Conservation (phyloP, 1,284 basidiomycete species). For the Agroathelia rolfsii region DNA sequence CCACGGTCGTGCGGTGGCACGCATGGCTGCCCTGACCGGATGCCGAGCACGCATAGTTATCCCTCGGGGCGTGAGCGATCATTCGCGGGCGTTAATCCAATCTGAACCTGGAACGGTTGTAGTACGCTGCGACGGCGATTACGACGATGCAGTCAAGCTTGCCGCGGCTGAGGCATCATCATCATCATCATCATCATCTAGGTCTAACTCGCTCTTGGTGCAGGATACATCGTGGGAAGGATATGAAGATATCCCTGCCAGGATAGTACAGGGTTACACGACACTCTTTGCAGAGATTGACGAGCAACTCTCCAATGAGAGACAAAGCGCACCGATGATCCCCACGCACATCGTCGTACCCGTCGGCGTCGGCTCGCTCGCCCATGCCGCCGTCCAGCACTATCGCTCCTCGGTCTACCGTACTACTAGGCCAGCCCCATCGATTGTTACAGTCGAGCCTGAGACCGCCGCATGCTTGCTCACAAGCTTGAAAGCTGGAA, state of each 20-base stretch:
- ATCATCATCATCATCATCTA: too few species aligned
- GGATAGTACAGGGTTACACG: conserved; percentile 11
- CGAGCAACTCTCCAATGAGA: conserved; percentile 6
- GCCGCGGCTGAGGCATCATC: conserved; percentile 3
- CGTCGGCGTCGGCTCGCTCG: conserved; percentile 11
- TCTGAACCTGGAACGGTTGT: conserved; percentile 7
- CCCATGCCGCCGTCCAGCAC: conserved; percentile 9
- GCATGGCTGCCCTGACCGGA: conserved; percentile 5
- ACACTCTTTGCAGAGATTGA: conserved; percentile 9
- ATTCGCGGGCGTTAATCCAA: conserved; percentile 3
- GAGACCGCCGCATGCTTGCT: conserved; percentile 9
- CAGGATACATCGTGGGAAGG: conserved; percentile 10
- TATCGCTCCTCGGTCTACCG: conserved; percentile 2
- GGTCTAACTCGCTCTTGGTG: conserved; percentile 5
- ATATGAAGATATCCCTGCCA: conserved; percentile 10
- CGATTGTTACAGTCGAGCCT: conserved; percentile 12
- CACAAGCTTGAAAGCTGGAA: conserved; percentile 5
- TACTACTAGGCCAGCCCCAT: neutral
- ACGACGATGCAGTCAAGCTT: conserved; percentile 7
- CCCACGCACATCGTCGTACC: conserved; percentile 9
- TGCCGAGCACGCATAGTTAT: conserved; percentile 6
- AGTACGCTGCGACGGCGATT: conserved; percentile 3
- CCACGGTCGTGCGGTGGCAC: conserved; percentile 11
- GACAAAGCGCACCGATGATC: neutral
- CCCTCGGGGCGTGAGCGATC: conserved; percentile 4